Percentiles rank a stretch among this genome's conserved stretches.
Evolutionary conservation across 2,329 filamentous ascomycete species (phyloP).

Genomic region (Epichloe elymi): DNA sequence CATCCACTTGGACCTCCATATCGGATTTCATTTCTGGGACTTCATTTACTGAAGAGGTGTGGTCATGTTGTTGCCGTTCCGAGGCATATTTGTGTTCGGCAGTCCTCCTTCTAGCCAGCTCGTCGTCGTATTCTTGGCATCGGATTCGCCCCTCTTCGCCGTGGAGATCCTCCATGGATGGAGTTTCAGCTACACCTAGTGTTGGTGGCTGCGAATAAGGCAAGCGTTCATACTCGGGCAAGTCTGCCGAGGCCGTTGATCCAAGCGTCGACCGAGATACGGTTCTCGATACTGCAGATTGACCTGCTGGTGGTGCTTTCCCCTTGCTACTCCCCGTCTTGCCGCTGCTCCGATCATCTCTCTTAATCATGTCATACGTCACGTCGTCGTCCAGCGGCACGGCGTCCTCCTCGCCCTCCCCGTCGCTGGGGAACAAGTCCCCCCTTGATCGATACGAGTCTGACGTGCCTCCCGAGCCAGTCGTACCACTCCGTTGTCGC

Average conservation of each 20-base stretch:
- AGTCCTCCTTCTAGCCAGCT: constrained; percentile 37
- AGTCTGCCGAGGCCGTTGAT: constrained; percentile 26
- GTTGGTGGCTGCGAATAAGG: constrained; percentile 19
- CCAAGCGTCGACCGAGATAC: constrained; percentile 46
- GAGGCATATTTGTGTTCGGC: constrained; percentile 39
- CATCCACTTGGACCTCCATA: constrained; percentile 19
- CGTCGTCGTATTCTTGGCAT: constrained; percentile 38
- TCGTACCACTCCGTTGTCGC: constrained; percentile 60
- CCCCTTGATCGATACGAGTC: constrained; percentile 80
- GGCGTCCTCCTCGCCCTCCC: constrained; percentile 78
- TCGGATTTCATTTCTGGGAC: constrained; percentile 12
- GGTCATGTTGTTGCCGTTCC: constrained; percentile 30
- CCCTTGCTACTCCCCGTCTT: constrained; percentile 44
- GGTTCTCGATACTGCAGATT: constrained; percentile 32
- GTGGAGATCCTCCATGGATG: constrained; percentile 38
- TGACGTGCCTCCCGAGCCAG: constrained; percentile 65
- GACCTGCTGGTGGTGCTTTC: constrained; percentile 32
- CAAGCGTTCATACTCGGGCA: constrained; percentile 14
- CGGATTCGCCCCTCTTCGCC: constrained; percentile 39
- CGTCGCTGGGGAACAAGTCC: constrained; percentile 81
- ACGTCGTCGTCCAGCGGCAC: constrained; percentile 91
- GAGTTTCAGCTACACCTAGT: constrained; percentile 24
- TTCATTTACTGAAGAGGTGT: constrained; percentile 1
- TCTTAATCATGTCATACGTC: constrained; percentile 64
- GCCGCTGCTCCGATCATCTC: constrained; percentile 58